Percentiles rank a stretch among this genome's conserved stretches.
phyloP scores from a whole-genome alignment of 345 rosid species.

The Combretum micranthum region DNA sequence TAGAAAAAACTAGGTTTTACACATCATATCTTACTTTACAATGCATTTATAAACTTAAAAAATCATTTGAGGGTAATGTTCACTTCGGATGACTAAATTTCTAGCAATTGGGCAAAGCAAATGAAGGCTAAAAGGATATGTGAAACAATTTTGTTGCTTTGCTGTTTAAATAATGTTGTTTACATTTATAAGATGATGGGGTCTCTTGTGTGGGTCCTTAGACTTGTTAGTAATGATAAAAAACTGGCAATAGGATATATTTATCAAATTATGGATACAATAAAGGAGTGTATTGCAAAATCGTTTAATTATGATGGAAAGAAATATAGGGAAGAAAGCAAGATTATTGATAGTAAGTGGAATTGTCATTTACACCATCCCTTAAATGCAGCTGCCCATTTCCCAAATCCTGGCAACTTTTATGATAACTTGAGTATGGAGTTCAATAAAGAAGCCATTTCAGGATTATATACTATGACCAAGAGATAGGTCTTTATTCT shows the following conservation, averaged over 20 bases:
- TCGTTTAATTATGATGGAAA: background rate
- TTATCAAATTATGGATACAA: conserved; percentile 8
- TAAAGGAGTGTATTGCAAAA: conserved; percentile 1
- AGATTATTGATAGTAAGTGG: conserved; percentile 15
- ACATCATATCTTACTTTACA: no score
- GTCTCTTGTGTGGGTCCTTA: conserved; percentile 8
- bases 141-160: background rate
- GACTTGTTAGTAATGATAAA: conserved; percentile 13
- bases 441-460: background rate
- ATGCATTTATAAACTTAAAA: no score
- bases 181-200: conserved; percentile 1
- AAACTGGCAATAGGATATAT: conserved; percentile 10
- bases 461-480: background rate
- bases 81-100: no score
- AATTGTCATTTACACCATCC: conserved; percentile 5
- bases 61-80: no score
- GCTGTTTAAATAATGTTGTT: conserved; percentile 10
- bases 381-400: conserved; percentile 8
- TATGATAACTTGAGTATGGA: background rate
- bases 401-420: conserved; percentile 3
- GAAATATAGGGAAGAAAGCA: background rate
- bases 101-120: no score
- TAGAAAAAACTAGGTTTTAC: no score
- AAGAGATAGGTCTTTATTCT: background rate
- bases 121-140: conserved; percentile 2